Evolutionary conservation across 2,329 filamentous ascomycete species (phyloP).

Genomic region (Phoma sp.): DNA sequence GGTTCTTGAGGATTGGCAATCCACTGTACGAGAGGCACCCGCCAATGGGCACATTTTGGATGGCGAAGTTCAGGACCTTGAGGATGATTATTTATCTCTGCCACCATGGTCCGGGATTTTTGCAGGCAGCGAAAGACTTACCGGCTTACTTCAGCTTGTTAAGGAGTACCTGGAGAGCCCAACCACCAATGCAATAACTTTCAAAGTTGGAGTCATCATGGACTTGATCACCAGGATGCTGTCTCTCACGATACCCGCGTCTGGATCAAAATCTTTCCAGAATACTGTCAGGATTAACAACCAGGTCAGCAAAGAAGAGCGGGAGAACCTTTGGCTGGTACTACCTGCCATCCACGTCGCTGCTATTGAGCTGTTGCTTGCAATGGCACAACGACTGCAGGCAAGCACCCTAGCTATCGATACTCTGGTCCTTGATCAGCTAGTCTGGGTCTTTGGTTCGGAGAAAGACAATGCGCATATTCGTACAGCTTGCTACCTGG

Average conservation of each 20-base stretch:
- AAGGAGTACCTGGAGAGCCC: conserved; percentile 67
- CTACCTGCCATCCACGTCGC: conserved; percentile 79
- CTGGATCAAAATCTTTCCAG: conserved; percentile 50
- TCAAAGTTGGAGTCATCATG: conserved; percentile 72
- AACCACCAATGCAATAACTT: conserved; percentile 69
- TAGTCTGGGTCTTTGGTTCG: conserved; percentile 71
- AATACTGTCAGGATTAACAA: conserved; percentile 67
- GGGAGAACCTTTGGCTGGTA: conserved; percentile 76
- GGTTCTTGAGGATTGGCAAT: conserved; percentile 82
- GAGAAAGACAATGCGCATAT: conserved; percentile 61
- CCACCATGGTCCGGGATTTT: conserved; percentile 77
- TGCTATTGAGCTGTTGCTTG: conserved; percentile 68
- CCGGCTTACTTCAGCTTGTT: conserved; percentile 71
- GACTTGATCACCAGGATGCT: conserved; percentile 76
- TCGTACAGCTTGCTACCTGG: conserved; percentile 67
- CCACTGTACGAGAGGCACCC: conserved; percentile 58
- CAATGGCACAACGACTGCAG: conserved; percentile 66
- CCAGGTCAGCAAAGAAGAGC: conserved; percentile 80
- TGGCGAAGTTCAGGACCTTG: conserved; percentile 49
- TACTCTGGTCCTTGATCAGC: conserved; percentile 73
- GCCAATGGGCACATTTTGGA: conserved; percentile 40
- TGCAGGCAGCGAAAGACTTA: conserved; percentile 73
- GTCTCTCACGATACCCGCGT: conserved; percentile 64
- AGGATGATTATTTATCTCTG: conserved; percentile 59
- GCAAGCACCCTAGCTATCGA: conserved; percentile 65